These are phyloP conservation scores for Colletotrichum kahawae DNA, from an alignment of 2,329 filamentous ascomycete species.

Conservation along the genomic window DNA sequence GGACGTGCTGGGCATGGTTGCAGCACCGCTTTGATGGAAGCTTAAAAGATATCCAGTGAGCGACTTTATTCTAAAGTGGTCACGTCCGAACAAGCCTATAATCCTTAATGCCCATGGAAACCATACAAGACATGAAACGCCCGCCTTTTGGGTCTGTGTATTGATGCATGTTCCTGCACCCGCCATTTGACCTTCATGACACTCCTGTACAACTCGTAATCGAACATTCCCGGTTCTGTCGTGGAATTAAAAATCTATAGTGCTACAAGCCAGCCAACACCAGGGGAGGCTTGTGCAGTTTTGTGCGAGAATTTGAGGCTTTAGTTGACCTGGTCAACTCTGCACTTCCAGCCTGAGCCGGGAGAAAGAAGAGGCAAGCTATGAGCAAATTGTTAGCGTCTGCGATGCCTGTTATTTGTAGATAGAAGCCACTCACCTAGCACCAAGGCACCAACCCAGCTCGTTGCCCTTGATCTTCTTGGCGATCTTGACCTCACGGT, in stretches of 20 bases:
- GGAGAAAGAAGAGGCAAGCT: slow-evolving; percentile 85
- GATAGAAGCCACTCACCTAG: slow-evolving; percentile 70
- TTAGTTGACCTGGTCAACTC: slow-evolving; percentile 75
- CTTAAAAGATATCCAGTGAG: neutral
- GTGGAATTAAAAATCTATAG: slow-evolving; percentile 26
- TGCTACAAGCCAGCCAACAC: slow-evolving; percentile 13
- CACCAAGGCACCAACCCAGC: slow-evolving; percentile 96
- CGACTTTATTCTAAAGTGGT: slow-evolving; percentile 4
- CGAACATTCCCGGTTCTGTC: slow-evolving; percentile 21
- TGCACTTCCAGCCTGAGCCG: slow-evolving; percentile 89
- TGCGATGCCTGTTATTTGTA: neutral
- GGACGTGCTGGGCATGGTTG: slow-evolving; percentile 64
- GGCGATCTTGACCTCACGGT: slow-evolving; percentile 94
- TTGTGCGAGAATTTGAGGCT: slow-evolving; percentile 2
- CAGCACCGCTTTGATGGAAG: slow-evolving; percentile 50
- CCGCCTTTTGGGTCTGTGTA: slow-evolving; percentile 10
- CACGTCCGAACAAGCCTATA: neutral
- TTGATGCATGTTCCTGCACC: slow-evolving; percentile 8
- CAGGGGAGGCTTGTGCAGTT: neutral
- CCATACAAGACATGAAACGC: slow-evolving; percentile 13
- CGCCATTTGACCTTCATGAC: slow-evolving; percentile 4
- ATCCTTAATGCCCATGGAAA: slow-evolving; percentile 6
- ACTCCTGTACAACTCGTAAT: slow-evolving; percentile 13
- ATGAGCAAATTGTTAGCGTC: slow-evolving; percentile 38
- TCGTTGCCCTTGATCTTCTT: slow-evolving; percentile 99